A percentile compares a stretch with the other conserved stretches of the same genome.
These are phyloP conservation scores for Meripilus lineatus DNA, from an alignment of 1,284 basidiomycete genomes.

Conservation along the genomic window DNA sequence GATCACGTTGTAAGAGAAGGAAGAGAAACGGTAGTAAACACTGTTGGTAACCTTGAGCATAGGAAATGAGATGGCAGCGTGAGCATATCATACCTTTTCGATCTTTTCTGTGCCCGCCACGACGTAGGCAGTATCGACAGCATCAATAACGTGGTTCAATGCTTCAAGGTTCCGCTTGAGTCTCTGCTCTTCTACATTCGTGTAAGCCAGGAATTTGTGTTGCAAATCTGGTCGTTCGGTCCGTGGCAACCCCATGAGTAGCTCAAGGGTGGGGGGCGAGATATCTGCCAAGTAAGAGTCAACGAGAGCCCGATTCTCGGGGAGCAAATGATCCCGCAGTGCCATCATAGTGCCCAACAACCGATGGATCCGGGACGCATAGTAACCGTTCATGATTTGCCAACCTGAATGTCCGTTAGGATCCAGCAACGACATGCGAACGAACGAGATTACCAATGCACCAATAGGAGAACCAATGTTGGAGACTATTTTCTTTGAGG, in stretches of 20 bases:
- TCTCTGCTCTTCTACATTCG: slow-evolving; percentile 14
- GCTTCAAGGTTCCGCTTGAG: slow-evolving; percentile 21
- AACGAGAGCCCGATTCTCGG: slow-evolving; percentile 13
- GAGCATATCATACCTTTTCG: slow-evolving; percentile 14
- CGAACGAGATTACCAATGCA: slow-evolving; percentile 31
- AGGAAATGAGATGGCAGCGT: neutral
- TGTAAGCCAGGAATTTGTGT: slow-evolving; percentile 16
- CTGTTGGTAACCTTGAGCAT: slow-evolving; percentile 10
- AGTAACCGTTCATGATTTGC: slow-evolving; percentile 12
- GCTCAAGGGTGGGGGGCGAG: slow-evolving; percentile 8
- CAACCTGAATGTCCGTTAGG: slow-evolving; percentile 15
- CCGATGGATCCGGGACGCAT: slow-evolving; percentile 16
- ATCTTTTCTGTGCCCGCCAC: slow-evolving; percentile 17
- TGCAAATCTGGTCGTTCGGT: slow-evolving; percentile 4
- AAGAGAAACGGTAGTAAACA: slow-evolving; percentile 21
- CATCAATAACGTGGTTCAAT: slow-evolving; percentile 22
- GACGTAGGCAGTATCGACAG: slow-evolving; percentile 18
- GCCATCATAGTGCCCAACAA: slow-evolving; percentile 17
- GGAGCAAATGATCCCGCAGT: slow-evolving; percentile 11
- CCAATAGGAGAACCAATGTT: slow-evolving; percentile 24
- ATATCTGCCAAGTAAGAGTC: slow-evolving; percentile 12
- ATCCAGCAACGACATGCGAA: slow-evolving; percentile 11
- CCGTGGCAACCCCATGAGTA: slow-evolving; percentile 9
- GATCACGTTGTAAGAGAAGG: slow-evolving; percentile 20
- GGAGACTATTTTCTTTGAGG: slow-evolving; percentile 23